Conservation (phyloP, 2,329 filamentous ascomycete genomes). For the Tolypocladium amazonense region DNA sequence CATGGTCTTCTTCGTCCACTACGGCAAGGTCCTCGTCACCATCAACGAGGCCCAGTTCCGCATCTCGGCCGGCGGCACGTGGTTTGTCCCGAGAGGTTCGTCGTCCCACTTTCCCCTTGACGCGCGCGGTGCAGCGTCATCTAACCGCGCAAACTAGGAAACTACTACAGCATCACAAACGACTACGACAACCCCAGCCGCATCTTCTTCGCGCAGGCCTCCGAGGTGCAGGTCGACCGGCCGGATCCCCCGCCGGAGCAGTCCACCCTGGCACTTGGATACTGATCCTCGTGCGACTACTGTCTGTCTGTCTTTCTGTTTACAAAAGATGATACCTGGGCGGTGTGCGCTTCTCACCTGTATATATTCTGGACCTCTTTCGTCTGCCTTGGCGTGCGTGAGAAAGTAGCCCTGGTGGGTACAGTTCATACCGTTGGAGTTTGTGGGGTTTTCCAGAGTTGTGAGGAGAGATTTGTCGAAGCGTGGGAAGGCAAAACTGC, state of each 20-base stretch:
- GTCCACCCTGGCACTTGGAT: not conserved
- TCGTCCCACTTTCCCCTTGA: not conserved
- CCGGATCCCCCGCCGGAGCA: not conserved
- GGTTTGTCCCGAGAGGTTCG: conserved; percentile 85
- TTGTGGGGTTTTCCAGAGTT: not conserved
- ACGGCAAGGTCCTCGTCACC: conserved; percentile 70
- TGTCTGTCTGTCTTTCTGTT: too few relatives aligned
- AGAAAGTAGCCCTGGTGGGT: not conserved
- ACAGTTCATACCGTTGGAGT: not conserved
- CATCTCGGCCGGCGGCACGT: conserved; percentile 79
- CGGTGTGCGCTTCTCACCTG: not conserved
- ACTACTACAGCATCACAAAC: conserved; percentile 87
- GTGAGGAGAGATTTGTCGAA: not conserved
- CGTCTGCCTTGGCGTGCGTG: not conserved
- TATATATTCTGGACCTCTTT: not conserved
- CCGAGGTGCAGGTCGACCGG: conserved; percentile 36
- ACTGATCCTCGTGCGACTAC: not conserved
- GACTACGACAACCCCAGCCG: conserved; percentile 60
- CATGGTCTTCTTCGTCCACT: conserved; percentile 88
- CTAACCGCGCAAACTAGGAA: conserved; percentile 48
- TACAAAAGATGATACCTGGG: not conserved
- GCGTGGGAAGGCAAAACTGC: not conserved
- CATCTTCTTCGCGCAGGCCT: conserved; percentile 89
- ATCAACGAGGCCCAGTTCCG: conserved; percentile 68
- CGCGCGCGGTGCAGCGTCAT: not conserved